Conservation (phyloP, 805 yeast genomes). For the Spathaspora hagerdaliae region DNA sequence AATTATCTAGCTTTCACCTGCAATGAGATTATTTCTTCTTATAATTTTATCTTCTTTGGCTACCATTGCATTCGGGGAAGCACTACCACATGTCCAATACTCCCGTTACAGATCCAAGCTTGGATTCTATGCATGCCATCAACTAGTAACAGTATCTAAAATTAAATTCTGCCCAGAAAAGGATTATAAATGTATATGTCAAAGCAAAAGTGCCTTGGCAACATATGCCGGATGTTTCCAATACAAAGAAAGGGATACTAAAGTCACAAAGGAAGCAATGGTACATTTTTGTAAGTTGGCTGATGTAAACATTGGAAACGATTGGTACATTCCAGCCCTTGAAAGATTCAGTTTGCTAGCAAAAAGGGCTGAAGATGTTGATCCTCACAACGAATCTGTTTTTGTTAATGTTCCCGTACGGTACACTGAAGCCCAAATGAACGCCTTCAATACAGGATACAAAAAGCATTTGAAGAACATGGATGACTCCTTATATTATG, state of each 20-base stretch:
- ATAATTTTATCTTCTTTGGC: no score
- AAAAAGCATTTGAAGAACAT: conserved; percentile 17
- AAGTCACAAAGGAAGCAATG: no score
- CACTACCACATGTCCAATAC: no score
- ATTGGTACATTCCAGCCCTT: conserved; percentile 12
- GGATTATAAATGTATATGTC: conserved; percentile 20
- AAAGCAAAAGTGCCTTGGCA: conserved; percentile 21
- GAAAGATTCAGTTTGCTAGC: conserved; percentile 13
- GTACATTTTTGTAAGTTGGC: no score
- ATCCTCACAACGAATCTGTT: conserved; percentile 16
- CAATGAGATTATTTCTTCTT: no score
- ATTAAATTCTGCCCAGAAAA: no score
- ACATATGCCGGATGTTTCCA: conserved; percentile 26
- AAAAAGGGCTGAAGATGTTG: conserved; percentile 13
- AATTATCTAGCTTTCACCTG: no score
- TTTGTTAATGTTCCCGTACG: conserved; percentile 23
- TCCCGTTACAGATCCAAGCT: no score
- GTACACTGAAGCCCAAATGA: conserved; percentile 11
- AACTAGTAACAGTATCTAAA: no score
- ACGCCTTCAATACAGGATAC: conserved; percentile 11
- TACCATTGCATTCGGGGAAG: no score
- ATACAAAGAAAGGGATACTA: conserved; percentile 7
- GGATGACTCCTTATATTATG: conserved; percentile 28
- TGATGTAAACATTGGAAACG: not conserved
- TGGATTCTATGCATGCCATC: no score